Conservation (phyloP, 371 early-diverging fungal genomes). For the Syncephalis plumigaleata region DNA sequence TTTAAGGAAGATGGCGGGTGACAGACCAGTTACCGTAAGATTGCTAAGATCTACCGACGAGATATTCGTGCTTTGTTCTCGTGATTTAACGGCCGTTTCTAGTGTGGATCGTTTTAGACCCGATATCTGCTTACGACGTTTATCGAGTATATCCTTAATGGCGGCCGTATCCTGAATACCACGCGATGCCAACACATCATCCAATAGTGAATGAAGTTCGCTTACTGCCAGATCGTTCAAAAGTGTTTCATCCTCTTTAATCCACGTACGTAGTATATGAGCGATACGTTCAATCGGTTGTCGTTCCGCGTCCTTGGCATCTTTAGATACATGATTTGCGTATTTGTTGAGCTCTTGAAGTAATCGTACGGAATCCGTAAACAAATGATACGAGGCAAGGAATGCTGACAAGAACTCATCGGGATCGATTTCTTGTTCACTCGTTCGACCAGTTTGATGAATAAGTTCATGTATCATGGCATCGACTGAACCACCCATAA, state of each 20-base stretch:
- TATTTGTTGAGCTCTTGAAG: conserved; percentile 29
- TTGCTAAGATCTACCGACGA: conserved; percentile 24
- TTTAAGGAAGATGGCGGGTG: conserved; percentile 37
- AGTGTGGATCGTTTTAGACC: conserved; percentile 1
- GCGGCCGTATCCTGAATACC: conserved; percentile 1
- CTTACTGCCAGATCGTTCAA: too few species aligned
- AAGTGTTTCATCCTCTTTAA: too few species aligned
- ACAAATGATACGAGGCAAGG: conserved; percentile 32
- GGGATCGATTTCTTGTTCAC: conserved; percentile 3
- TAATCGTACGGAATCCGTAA: conserved; percentile 27
- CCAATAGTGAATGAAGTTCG: too few species aligned
- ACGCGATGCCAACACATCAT: conserved; percentile 11
- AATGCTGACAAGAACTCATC: conserved; percentile 20
- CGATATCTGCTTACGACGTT: conserved; percentile 1
- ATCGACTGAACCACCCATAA: conserved; percentile 35
- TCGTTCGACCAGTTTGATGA: conserved; percentile 14
- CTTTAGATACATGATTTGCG: conserved; percentile 3
- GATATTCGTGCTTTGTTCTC: not conserved
- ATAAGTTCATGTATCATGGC: conserved; percentile 50
- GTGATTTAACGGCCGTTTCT: not conserved
- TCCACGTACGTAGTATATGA: too few species aligned
- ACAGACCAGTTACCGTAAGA: conserved; percentile 32
- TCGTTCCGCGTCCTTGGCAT: too few species aligned
- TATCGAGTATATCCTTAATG: conserved; percentile 4
- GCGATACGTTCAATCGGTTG: too few species aligned